These are phyloP conservation scores for Tylopilus plumbeoviolaceoides DNA, from an alignment of 768 basidiomycete genomes.

Conservation along the genomic window DNA sequence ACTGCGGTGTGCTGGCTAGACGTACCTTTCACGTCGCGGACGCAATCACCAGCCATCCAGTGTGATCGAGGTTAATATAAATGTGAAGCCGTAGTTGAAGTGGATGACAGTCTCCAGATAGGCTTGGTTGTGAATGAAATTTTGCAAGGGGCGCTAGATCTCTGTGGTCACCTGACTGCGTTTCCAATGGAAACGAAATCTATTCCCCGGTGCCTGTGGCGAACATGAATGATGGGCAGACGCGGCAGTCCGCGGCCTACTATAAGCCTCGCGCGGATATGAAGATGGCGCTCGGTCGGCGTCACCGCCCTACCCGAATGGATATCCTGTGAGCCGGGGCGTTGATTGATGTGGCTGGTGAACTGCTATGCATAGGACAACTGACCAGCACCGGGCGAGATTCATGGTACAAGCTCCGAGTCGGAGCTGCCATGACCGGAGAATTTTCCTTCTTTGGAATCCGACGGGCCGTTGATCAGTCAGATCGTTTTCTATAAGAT, in stretches of 20 bases:
- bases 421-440: neutral
- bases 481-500: neutral
- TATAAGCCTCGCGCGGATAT: constrained; percentile 29
- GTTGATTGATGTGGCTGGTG: constrained; percentile 1
- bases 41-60: neutral
- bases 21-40: neutral
- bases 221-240: constrained; percentile 21
- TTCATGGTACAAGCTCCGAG: too few relatives aligned
- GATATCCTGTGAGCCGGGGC: constrained; percentile 2
- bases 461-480: neutral
- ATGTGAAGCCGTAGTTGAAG: neutral
- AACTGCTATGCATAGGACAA: constrained; percentile 6
- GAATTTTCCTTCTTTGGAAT: constrained; percentile 2
- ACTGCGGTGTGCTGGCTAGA: neutral
- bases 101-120: neutral
- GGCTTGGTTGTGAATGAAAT: neutral
- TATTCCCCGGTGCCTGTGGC: constrained; percentile 30
- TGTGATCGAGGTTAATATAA: neutral
- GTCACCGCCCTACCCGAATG: constrained; percentile 11
- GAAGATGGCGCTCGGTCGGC: constrained; percentile 17
- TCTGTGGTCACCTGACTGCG: constrained; percentile 14
- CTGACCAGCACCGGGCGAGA: too few relatives aligned
- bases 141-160: neutral
- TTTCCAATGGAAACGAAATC: constrained; percentile 20
- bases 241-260: constrained; percentile 23